A percentile compares a stretch with the other conserved stretches of the same genome.
phyloP scores from a whole-genome alignment of 1,284 basidiomycete species.

The Agaricales sp. region DNA sequence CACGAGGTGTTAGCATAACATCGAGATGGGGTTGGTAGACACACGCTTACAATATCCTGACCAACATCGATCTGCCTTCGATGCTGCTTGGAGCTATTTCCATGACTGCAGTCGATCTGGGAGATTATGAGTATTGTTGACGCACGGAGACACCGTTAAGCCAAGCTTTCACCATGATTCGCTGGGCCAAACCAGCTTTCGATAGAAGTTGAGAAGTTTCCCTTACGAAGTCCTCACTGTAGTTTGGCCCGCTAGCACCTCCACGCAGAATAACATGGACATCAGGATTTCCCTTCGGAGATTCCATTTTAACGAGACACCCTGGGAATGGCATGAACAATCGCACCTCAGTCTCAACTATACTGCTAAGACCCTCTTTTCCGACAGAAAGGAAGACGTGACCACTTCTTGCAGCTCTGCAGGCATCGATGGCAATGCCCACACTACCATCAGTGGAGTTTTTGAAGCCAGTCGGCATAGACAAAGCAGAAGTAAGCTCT shows the following conservation, averaged over 20 bases:
- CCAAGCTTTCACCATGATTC: constrained; percentile 70
- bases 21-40: neutral
- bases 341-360: constrained; percentile 77
- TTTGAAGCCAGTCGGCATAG: constrained; percentile 84
- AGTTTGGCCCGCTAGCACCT: constrained; percentile 82
- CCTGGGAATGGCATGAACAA: neutral
- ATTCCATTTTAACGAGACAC: constrained; percentile 2
- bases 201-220: constrained; percentile 68
- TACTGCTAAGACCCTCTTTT: constrained; percentile 86
- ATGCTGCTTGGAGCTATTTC: constrained; percentile 87
- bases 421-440: constrained; percentile 84
- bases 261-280: constrained; percentile 91
- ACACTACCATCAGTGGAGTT: constrained; percentile 72
- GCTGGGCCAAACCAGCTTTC: constrained; percentile 73
- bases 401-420: constrained; percentile 74
- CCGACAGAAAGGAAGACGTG: constrained; percentile 93
- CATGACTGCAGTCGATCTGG: constrained; percentile 92
- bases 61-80: constrained; percentile 77
- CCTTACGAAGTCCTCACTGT: constrained; percentile 65
- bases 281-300: constrained; percentile 66
- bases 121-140: neutral
- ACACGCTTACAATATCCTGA: constrained; percentile 62
- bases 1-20: constrained; percentile 4
- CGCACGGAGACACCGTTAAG: constrained; percentile 1
- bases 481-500: constrained; percentile 75